Conservation (phyloP, 305 asterid species). For the Fraxinus dipetala region DNA sequence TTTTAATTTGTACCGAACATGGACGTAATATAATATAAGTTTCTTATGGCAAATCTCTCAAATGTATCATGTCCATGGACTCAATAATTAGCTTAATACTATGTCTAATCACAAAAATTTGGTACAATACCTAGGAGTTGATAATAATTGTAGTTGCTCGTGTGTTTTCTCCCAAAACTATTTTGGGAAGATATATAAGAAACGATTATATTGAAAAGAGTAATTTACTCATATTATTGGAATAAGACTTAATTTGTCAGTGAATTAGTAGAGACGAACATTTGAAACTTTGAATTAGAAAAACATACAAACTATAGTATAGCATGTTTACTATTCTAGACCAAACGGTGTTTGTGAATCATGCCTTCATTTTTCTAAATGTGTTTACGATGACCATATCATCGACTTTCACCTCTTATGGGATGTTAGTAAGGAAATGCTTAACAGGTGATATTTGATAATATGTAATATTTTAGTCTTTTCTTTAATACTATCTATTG, state of each 20-base stretch:
- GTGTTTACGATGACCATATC: neutral
- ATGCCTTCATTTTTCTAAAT: no score
- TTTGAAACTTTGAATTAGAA: no score
- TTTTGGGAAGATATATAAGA: neutral
- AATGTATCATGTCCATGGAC: neutral
- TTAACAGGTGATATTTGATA: neutral
- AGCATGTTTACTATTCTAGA: no score
- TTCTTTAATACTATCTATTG: neutral
- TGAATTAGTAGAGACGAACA: neutral
- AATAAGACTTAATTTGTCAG: neutral
- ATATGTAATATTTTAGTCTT: neutral
- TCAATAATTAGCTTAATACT: neutral
- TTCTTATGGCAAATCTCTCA: neutral
- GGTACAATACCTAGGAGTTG: neutral
- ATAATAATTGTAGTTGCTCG: neutral
- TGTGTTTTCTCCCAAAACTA: neutral
- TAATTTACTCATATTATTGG: neutral
- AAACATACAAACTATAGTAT: no score
- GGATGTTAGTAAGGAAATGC: neutral
- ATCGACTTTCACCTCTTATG: neutral
- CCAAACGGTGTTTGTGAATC: no score
- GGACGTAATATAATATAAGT: neutral
- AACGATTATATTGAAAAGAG: neutral
- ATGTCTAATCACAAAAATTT: slow-evolving; percentile 10
- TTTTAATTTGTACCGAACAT: no score